Percentiles rank a stretch among this genome's conserved stretches.
These are phyloP conservation scores for Colletotrichum melonis DNA, from an alignment of 2,329 filamentous ascomycete species.

Conservation along the genomic window DNA sequence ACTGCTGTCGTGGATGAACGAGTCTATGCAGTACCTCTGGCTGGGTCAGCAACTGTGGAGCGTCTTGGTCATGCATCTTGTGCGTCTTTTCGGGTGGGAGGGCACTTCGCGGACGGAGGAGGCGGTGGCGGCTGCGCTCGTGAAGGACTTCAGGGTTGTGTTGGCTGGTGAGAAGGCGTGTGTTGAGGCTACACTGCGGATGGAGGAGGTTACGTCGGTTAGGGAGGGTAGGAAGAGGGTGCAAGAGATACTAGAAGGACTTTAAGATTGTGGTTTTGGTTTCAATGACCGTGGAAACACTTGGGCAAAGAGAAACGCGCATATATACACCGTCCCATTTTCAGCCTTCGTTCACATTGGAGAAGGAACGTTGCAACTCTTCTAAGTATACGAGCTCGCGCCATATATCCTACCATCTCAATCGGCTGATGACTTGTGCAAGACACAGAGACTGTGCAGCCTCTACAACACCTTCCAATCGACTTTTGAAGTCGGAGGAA, in stretches of 20 bases:
- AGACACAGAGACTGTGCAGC: background rate
- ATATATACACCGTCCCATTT: too few relatives aligned
- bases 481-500: background rate
- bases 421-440: background rate
- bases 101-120: background rate
- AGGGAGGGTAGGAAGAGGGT: background rate
- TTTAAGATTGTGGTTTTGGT: background rate
- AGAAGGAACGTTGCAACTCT: too few relatives aligned
- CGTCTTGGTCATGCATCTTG: conserved; percentile 37
- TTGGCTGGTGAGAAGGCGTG: background rate
- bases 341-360: too few relatives aligned
- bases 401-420: background rate
- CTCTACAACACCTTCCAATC: background rate
- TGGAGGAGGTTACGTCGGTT: background rate
- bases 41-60: conserved; percentile 38
- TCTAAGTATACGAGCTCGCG: background rate
- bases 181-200: background rate
- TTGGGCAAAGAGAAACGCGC: too few relatives aligned
- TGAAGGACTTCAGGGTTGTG: background rate
- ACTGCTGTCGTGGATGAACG: conserved; percentile 35
- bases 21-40: conserved; percentile 38
- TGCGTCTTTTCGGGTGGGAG: background rate
- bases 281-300: background rate
- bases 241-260: background rate
- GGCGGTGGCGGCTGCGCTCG: background rate